Base-by-base conservation (phyloP, 495 filamentous ascomycete genomes). In the Annulohypoxylon bovei region DNA sequence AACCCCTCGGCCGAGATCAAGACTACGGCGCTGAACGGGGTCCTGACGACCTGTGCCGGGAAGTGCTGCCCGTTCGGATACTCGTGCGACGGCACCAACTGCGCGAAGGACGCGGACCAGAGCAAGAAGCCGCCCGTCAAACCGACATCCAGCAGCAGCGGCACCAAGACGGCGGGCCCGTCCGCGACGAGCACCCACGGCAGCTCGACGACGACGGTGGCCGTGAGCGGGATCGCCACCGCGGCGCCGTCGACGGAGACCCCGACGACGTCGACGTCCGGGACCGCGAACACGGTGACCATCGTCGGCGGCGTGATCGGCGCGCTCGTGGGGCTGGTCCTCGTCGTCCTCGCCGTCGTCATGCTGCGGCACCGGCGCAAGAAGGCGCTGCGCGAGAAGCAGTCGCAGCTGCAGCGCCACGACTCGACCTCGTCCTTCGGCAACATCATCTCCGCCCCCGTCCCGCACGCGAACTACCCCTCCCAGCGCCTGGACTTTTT, bases 41-140 rank as follows among this genome's bases (percentile, higher is more conserved):
- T 80, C 12, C 80, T 94, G 11, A 78, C 80, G 46, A 82, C 78
- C 47, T 94, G 91, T 65, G 88, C 86, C 16, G 65, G 54, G n/a
- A 68, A 76, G 8, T 79, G 76, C 7, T 96, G 93, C 79, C 94
- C 94, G 0, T 88, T 91, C 71, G 94, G 93, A 18, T 97, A 92
- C 75, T 84, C 78, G 14, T 97, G 94, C 80, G 79, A 84, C 57
- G 68, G 72, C 16, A 67, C 82, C 44, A 58, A 83, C 65, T 84
- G 84, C 55, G 65, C 73, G 20, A 78, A 56, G 68, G 68, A 84
- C 54, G 32, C 55, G 3, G 75, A 84, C 67, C 83, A 85, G 63
- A 78, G 70, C 62, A 62, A 78, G 18, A 74, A 65, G 50, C 71
- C 82, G 2, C 67, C 77, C 23, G 71, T 79, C n/a, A 76, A 74